These are phyloP conservation scores for Venturia aucupariae DNA, from an alignment of 2,329 filamentous ascomycete genomes.

Conservation along the genomic window DNA sequence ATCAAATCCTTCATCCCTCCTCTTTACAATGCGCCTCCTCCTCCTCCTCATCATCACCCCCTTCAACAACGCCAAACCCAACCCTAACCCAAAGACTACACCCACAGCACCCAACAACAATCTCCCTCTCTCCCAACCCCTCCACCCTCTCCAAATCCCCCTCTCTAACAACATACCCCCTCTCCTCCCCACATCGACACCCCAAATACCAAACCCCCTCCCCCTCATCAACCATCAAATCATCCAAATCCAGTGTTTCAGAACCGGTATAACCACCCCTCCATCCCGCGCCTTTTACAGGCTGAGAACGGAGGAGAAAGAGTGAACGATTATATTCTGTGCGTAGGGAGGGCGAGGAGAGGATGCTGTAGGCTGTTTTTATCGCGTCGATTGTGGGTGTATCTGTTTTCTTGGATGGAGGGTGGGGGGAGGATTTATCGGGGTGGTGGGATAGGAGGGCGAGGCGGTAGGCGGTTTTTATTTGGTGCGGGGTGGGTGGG, in stretches of 20 bases:
- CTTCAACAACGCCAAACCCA: slow-evolving; percentile 45
- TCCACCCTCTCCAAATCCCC: slow-evolving; percentile 43
- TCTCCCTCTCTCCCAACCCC: slow-evolving; percentile 46
- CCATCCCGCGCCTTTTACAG: background rate
- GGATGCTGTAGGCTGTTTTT: slow-evolving; percentile 46
- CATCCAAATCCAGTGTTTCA: slow-evolving; percentile 50
- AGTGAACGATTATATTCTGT: slow-evolving; percentile 40
- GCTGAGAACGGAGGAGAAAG: slow-evolving; percentile 20
- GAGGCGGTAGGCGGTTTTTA: slow-evolving; percentile 48
- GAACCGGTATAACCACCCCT: slow-evolving; percentile 33
- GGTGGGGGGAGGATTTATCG: slow-evolving; percentile 36
- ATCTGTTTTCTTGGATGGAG: background rate
- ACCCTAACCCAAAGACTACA: slow-evolving; percentile 57
- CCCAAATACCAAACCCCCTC: slow-evolving; percentile 38
- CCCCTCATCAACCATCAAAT: slow-evolving; percentile 30
- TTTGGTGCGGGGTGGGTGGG: slow-evolving; percentile 22
- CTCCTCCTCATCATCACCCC: background rate
- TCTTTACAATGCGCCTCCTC: background rate
- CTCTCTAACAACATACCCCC: slow-evolving; percentile 47
- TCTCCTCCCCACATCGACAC: slow-evolving; percentile 51
- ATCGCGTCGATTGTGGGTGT: slow-evolving; percentile 47
- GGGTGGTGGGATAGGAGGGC: slow-evolving; percentile 51
- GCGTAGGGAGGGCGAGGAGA: slow-evolving; percentile 36
- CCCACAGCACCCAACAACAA: slow-evolving; percentile 51
- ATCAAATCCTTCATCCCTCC: background rate